Evolutionary conservation across 805 yeast genomes (phyloP), one percentile per base, ranked within the genome.

Genomic region (Candida boleticola): DNA sequence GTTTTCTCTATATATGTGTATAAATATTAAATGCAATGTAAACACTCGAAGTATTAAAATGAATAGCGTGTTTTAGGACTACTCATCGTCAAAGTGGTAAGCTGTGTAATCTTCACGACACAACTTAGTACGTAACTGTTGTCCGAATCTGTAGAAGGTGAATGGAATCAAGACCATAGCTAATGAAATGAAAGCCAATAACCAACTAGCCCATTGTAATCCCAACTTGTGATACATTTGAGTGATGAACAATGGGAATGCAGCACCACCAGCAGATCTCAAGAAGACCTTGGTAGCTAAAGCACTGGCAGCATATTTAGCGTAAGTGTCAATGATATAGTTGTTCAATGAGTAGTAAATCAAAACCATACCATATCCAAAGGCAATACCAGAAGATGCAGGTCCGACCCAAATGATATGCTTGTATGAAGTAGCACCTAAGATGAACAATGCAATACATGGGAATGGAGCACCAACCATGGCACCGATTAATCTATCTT

Each of bases 311-410:
- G 92, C 90, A 56, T 75, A 83, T 55, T 83, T 80, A 40, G 88
- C 84, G 64, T 89, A 89, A 30, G 95, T 85, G 64, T 89, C 97
- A 58, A 89, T 87, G 63, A 89, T 90, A 57, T 90, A 88, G 66
- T 85, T 85, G 67, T 85, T 77, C 46, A 77, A 60, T 1, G 82
- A 75, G 55, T 77, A 77, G 60, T 77, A 78, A 47, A 78, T 73
- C 50, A 77, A 64, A 40, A 78, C 82, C 82, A 78, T 77, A 39
- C 83, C 83, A 53, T 72, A 78, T 27, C 83, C 83, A 53, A 77
- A 77, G 0, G 80, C 79, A 32, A 78, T 59, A 37, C 83, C 83
- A 2, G 81, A 71, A 35, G 78, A 73, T 9, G 81, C 81, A 9
- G 82, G 82, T 11, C 82, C 82, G 19, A 77, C 82, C 82, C 82